Base-by-base conservation (phyloP, 2,329 filamentous ascomycete species). In the Knufia fluminis region DNA sequence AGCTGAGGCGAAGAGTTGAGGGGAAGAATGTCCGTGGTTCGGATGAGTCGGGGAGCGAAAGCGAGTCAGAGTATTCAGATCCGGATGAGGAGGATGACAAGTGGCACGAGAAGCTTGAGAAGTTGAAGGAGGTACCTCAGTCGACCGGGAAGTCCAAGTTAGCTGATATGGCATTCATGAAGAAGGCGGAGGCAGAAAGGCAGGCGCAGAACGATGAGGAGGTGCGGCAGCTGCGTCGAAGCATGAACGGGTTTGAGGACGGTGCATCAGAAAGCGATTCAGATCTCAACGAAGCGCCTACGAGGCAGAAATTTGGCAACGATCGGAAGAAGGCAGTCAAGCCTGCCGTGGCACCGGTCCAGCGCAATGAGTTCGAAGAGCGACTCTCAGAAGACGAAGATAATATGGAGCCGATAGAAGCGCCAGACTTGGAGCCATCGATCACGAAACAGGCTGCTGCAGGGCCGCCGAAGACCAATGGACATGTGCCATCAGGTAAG, bases 91-190 rank as follows among this genome's bases (percentile, higher is more conserved):
- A 70, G 3, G 66, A 69, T 49, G 80, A 79, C 75, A 78, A 3
- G 24, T 56, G 70, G 28, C 60, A 62, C 48, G 59, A 65, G 54
- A 71, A 73, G 57, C 62, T 75, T 6, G 59, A 65, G 32, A 55
- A 56, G n/a, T 19, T 66, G 52, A 68, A 71, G 31, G 60, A 58
- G 2, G 60, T 62, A 35, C 64, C 64, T 26, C 60, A 64, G 32
- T 64, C 65, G 32, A 63, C 63, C 16, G 77, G 78, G 0, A 74
- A 77, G 57, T 82, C 83, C 12, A 83, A 80, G 59, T 70, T 98
- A 4, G 81, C 86, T 66, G 77, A 78, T 46, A 88, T 98, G 83
- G 86, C 87, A 53, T 98, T 98, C 64, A 97, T 98, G 92, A 81
- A 84, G 60, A 88, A 84, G 57, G 87, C 89, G 1, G 90, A 96